Conservation (phyloP, 1,284 basidiomycete species). For the Boletellus deceptivus region DNA sequence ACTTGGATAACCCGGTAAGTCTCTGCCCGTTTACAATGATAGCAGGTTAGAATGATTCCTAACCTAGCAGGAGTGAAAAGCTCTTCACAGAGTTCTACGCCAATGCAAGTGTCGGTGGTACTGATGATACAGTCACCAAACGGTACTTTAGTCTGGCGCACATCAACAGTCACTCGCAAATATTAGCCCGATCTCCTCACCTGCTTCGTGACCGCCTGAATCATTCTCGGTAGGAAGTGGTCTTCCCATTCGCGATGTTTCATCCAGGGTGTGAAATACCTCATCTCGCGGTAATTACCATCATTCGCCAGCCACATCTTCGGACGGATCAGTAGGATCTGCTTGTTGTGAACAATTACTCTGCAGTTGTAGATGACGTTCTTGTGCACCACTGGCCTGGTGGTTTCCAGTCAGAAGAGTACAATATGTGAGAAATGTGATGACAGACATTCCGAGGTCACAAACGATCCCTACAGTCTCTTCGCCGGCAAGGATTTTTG, state of each 20-base stretch:
- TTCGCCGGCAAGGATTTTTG: slow-evolving; percentile 79
- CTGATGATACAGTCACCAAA: slow-evolving; percentile 95
- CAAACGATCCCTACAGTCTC: slow-evolving; percentile 80
- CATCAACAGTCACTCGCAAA: slow-evolving; percentile 1
- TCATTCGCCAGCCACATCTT: slow-evolving; percentile 99
- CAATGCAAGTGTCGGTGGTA: slow-evolving; percentile 93
- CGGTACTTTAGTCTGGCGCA: slow-evolving; percentile 68
- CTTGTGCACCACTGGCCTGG: slow-evolving; percentile 93
- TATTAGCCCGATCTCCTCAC: slow-evolving; percentile 37
- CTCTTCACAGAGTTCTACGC: slow-evolving; percentile 96
- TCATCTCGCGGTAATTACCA: slow-evolving; percentile 95
- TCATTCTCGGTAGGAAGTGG: slow-evolving; percentile 85
- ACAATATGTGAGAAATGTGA: not conserved
- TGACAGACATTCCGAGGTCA: slow-evolving; percentile 88
- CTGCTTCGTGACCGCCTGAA: slow-evolving; percentile 87
- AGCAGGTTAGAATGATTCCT: slow-evolving; percentile 12
- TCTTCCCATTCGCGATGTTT: slow-evolving; percentile 87
- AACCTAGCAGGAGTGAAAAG: slow-evolving; percentile 95
- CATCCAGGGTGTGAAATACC: slow-evolving; percentile 96
- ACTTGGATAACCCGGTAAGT: slow-evolving; percentile 32
- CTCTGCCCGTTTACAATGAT: not conserved
- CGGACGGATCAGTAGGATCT: slow-evolving; percentile 91
- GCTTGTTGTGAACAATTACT: slow-evolving; percentile 80
- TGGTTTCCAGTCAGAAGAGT: slow-evolving; percentile 1
- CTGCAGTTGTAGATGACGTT: slow-evolving; percentile 98